phyloP scores from a whole-genome alignment of 2,329 filamentous ascomycete species.

The Calonectria leucothoes region DNA sequence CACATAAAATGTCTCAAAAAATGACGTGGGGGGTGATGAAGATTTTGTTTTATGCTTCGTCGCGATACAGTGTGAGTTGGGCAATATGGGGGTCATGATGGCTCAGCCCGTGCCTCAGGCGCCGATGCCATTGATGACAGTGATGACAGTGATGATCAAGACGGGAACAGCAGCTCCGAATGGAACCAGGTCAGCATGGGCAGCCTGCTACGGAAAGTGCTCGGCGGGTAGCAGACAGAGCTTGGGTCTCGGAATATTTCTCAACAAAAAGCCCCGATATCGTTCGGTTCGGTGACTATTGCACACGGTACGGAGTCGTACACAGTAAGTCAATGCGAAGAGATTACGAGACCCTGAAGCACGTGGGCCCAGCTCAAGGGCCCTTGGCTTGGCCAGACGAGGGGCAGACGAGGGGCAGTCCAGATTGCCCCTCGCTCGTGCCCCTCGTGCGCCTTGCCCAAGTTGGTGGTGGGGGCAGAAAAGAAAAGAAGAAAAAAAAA shows the following conservation, averaged over 20 bases:
- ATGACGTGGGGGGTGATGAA: not conserved
- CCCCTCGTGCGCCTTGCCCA: constrained; percentile 8
- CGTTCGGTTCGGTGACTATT: constrained; percentile 20
- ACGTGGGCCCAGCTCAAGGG: constrained; percentile 9
- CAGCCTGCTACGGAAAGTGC: not conserved
- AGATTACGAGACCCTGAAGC: constrained; percentile 5
- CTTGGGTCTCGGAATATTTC: constrained; percentile 4
- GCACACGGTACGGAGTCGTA: not conserved
- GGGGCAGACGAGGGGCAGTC: constrained; percentile 1
- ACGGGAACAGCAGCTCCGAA: not conserved
- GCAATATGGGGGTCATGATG: not conserved
- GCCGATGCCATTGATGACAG: not conserved
- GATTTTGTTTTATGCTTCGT: not conserved
- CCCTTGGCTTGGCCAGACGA: not conserved
- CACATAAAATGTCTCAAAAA: not conserved
- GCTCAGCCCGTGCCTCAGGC: not conserved
- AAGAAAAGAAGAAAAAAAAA: not conserved
- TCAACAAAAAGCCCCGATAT: constrained; percentile 22
- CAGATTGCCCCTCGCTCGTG: not conserved
- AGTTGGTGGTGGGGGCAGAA: not conserved
- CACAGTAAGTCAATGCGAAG: not conserved
- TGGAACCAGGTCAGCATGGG: not conserved
- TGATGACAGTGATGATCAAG: too few species aligned
- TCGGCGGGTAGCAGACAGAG: not conserved
- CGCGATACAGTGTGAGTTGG: not conserved